Evolutionary conservation across 2,329 filamentous ascomycete species (phyloP).

Genomic region (Chaetomium olivaceum): DNA sequence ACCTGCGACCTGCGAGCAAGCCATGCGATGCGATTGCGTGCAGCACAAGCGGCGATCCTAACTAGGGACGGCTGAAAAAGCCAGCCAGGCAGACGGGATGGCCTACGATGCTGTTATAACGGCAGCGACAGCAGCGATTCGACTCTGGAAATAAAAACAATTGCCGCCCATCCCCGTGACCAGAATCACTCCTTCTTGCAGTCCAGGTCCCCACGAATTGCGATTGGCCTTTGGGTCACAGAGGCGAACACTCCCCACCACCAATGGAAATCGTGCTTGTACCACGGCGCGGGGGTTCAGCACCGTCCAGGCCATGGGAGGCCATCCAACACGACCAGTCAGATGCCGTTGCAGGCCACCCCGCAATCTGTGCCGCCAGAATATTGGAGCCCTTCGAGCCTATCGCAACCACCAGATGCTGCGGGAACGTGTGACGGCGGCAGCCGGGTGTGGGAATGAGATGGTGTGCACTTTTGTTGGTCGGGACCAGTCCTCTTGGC

Average conservation of each 20-base stretch:
- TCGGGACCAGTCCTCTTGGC: conserved; percentile 2
- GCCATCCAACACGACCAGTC: background rate
- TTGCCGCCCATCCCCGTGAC: background rate
- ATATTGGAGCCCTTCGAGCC: conserved; percentile 2
- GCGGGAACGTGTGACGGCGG: conserved; percentile 11
- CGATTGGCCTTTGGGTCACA: background rate
- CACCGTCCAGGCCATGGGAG: background rate
- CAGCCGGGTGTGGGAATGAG: background rate
- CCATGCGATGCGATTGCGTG: conserved; percentile 11
- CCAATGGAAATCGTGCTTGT: background rate
- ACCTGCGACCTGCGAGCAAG: background rate
- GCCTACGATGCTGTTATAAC: conserved; percentile 1
- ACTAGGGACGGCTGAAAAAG: background rate
- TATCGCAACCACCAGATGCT: conserved; percentile 10
- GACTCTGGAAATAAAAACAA: background rate
- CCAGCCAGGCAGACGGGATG: background rate
- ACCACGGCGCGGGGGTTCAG: conserved; percentile 6
- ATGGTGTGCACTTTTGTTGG: conserved; percentile 12
- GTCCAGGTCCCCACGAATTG: background rate
- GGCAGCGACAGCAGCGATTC: background rate
- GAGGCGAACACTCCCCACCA: background rate
- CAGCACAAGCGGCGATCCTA: background rate
- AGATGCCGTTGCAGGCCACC: conserved; percentile 7
- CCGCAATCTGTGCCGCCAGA: conserved; percentile 9
- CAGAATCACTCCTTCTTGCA: background rate